phyloP scores from a whole-genome alignment of 768 basidiomycete species.

The Pulveroboletus sp. region DNA sequence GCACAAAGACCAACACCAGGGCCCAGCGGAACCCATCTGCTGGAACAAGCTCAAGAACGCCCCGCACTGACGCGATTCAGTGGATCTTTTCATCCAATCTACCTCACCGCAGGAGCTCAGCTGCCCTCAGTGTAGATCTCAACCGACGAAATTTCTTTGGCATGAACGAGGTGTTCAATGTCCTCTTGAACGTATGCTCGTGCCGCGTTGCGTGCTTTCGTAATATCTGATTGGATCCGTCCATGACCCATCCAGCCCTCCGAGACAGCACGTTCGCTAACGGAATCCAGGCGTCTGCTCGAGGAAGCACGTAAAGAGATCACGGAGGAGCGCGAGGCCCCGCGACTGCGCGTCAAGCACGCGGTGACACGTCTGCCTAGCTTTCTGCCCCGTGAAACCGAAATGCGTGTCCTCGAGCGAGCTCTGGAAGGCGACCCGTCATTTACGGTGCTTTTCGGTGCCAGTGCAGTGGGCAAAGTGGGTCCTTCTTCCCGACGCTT shows the following conservation, averaged over 20 bases:
- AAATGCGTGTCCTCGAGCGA: conserved; percentile 63
- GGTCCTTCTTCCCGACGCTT: background rate
- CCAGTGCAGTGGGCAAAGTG: conserved; percentile 81
- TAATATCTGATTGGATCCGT: conserved; percentile 10
- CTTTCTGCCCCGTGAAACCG: conserved; percentile 68
- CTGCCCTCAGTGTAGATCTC: conserved; percentile 55
- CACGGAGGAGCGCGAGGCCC: conserved; percentile 60
- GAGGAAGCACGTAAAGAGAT: conserved; percentile 80
- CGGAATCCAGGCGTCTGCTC: conserved; percentile 71
- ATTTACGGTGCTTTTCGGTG: conserved; percentile 79
- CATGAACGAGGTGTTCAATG: conserved; percentile 73
- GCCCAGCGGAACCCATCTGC: conserved; percentile 23
- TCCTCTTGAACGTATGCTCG: conserved; percentile 65
- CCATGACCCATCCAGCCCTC: conserved; percentile 51
- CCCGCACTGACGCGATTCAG: conserved; percentile 47
- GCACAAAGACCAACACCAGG: conserved; percentile 23
- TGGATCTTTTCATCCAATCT: conserved; percentile 79
- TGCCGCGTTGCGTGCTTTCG: conserved; percentile 1
- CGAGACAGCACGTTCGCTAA: conserved; percentile 74
- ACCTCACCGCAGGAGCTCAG: conserved; percentile 56
- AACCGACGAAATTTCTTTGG: conserved; percentile 76
- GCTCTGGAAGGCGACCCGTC: conserved; percentile 66
- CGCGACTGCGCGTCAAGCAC: conserved; percentile 68
- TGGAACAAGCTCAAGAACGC: conserved; percentile 27
- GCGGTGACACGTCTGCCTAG: conserved; percentile 76